These are phyloP conservation scores for Trichoderma koningii DNA, from an alignment of 2,329 filamentous ascomycete species.

Conservation along the genomic window DNA sequence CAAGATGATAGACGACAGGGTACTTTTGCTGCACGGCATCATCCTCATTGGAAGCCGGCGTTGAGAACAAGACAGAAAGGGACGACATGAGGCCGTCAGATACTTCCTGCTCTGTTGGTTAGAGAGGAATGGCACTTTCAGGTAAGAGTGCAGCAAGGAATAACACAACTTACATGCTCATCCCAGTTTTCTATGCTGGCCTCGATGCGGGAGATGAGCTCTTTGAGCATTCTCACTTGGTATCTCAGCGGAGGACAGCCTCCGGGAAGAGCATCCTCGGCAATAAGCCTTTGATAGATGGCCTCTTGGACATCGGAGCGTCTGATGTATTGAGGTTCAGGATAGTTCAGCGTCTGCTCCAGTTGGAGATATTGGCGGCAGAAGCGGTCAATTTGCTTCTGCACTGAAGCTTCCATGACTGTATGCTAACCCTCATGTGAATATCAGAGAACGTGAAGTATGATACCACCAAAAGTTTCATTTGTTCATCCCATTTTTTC, in stretches of 20 bases:
- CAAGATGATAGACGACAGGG: slow-evolving; percentile 70
- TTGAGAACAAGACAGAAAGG: slow-evolving; percentile 65
- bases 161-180: slow-evolving; percentile 69
- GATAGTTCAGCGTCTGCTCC: slow-evolving; percentile 65
- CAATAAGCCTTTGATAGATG: slow-evolving; percentile 69
- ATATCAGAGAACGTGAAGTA: background rate
- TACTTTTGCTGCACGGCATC: slow-evolving; percentile 69
- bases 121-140: slow-evolving; percentile 30
- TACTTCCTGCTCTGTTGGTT: slow-evolving; percentile 64
- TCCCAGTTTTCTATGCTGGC: slow-evolving; percentile 77
- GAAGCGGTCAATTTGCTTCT: slow-evolving; percentile 51
- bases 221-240: slow-evolving; percentile 71
- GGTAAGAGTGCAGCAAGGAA: background rate
- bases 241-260: slow-evolving; percentile 69
- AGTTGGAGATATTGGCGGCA: slow-evolving; percentile 80
- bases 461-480: background rate
- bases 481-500: slow-evolving; percentile 1
- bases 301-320: slow-evolving; percentile 63
- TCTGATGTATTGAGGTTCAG: slow-evolving; percentile 59
- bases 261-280: slow-evolving; percentile 50
- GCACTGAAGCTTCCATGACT: slow-evolving; percentile 26
- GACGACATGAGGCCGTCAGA: slow-evolving; percentile 75
- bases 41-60: slow-evolving; percentile 64
- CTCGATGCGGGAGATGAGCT: slow-evolving; percentile 70
- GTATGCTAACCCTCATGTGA: background rate